phyloP scores from a whole-genome alignment of 495 filamentous ascomycete genomes.

The Podospora comata region DNA sequence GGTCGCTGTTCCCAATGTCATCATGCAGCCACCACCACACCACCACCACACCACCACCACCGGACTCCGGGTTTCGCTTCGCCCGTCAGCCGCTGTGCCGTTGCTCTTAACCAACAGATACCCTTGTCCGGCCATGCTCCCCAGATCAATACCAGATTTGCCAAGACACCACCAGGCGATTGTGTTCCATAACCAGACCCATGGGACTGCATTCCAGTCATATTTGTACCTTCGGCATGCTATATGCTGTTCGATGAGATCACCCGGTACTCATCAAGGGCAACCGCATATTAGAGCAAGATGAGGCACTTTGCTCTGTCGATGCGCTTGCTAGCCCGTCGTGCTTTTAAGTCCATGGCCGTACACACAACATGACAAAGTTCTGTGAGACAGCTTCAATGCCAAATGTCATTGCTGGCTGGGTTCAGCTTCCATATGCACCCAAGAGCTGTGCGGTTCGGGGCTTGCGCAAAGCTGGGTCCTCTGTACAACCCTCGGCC shows the following conservation, averaged over 20 bases:
- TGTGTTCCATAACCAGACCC: background rate
- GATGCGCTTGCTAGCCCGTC: background rate
- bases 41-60: conserved; percentile 18
- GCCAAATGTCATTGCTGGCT: background rate
- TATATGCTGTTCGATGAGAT: background rate
- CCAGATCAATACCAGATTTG: background rate
- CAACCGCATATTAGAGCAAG: background rate
- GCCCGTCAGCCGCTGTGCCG: conserved; percentile 12
- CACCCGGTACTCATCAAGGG: background rate
- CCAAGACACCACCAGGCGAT: background rate
- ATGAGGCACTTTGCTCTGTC: background rate
- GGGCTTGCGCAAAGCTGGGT: conserved; percentile 20
- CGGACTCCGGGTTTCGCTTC: conserved; percentile 25
- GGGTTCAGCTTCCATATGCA: background rate
- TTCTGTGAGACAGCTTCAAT: background rate
- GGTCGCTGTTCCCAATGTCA: background rate
- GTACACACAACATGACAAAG: background rate
- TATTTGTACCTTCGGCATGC: background rate
- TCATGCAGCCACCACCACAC: background rate
- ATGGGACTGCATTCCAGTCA: background rate
- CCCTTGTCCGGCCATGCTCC: background rate
- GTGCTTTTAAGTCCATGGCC: too few species aligned
- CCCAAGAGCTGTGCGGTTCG: conserved; percentile 13
- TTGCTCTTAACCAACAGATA: conserved; percentile 7
- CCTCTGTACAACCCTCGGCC: background rate